Evolutionary conservation across 1,284 basidiomycete genomes (phyloP), one percentile per base, ranked within the genome.

Genomic region (Mycosarcoma maydis): DNA sequence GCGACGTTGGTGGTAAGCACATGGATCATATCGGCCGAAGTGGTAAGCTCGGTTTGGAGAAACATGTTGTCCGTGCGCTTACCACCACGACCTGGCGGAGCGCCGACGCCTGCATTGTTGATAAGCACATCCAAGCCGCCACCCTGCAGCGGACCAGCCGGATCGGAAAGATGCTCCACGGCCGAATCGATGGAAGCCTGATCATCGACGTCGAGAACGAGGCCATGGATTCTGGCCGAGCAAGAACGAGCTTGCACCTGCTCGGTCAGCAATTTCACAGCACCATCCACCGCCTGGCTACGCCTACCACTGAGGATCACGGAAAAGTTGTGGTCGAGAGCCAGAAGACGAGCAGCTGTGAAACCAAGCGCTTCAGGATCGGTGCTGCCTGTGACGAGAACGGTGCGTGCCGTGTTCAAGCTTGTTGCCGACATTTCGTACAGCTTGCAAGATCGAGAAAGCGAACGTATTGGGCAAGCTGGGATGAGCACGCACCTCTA

Each of bases 91-190:
- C 48, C 48, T 3, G 48, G 52, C 6, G 60, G 60, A 13, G 60
- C 56, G 1, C 52, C 42, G 5, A 64, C 47, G 6, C 60, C 54
- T 3, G 54, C 60, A 40, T 64, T 64, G 40, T 58, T 64, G 60
- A 64, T 50, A 6, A 64, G 47, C 24, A 64, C 60, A n/a, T 64
- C 60, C 10, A 64, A 33, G 14, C 43, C 20, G 11, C 36, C 46
- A 22, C 39, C 54, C 14, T 9, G 6, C 6, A 61, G 20, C 4
- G 40, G 58, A 3, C 42, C 41, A 6, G 45, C 17, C 1, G 34
- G 13, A 4, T 8, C 9, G 9, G 22, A 55, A 6, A 61, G 51
- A 13, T 34, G n/a, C 4, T 36, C 10, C 13, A 53, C 44, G 2
- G 52, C 52, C 10, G 37, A 8, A 1, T 48, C 22, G 36, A 61